These are phyloP conservation scores for Diplodia corticola DNA, from an alignment of 2,329 filamentous ascomycete species.

Conservation along the genomic window DNA sequence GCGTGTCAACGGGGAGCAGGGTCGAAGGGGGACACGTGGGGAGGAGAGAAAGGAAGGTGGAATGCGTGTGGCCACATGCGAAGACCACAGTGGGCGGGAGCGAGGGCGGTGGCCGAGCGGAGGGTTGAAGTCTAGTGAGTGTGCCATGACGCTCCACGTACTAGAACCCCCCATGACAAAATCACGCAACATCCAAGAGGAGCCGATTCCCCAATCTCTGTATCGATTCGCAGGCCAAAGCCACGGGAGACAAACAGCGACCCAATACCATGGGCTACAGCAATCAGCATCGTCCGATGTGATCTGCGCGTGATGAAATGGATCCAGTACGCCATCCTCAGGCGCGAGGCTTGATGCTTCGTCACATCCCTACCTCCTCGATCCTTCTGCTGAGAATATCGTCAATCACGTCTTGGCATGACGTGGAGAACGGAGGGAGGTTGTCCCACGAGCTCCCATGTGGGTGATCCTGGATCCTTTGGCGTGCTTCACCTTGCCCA, in stretches of 20 bases:
- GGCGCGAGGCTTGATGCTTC: not conserved
- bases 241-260: not conserved
- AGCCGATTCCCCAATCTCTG: not conserved
- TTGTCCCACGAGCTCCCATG: not conserved
- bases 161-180: not conserved
- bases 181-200: not conserved
- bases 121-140: not conserved
- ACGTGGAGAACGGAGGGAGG: not conserved
- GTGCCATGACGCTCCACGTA: not conserved
- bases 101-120: not conserved
- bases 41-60: not conserved
- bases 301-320: not conserved
- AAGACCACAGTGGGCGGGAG: not conserved
- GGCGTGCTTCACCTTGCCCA: not conserved
- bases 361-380: not conserved
- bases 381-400: not conserved
- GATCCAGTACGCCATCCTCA: not conserved
- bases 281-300: not conserved
- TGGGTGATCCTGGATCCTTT: constrained; percentile 3
- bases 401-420: not conserved
- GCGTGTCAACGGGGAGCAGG: not conserved
- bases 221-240: not conserved
- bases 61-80: not conserved
- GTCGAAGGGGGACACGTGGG: not conserved
- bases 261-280: not conserved